Evolutionary conservation across 2,329 filamentous ascomycete genomes (phyloP), one percentile per base, ranked within the genome.

Genomic region (Verticillium zaregamsianum): DNA sequence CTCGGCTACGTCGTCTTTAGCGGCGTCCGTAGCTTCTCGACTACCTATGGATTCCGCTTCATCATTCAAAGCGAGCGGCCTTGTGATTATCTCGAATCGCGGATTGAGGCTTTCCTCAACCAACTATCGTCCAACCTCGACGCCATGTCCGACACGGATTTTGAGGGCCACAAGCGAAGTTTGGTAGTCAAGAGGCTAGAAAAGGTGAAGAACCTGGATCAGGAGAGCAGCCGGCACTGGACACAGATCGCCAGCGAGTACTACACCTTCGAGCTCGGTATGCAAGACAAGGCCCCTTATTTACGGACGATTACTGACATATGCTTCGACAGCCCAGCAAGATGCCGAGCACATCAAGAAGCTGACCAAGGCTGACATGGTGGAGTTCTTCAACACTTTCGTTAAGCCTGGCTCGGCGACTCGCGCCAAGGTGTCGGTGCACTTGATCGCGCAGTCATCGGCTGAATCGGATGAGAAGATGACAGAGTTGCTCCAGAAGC

Each of bases 1-100:
- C 88, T 99, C 7, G 95, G 95, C 14, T 99, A 99, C 69, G 91
- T 99, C 59, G 94, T 99, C 0, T 97, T 94, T 76, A 94, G 91
- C 57, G 91, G 92, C 32, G 82, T 87, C 12, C 82, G 89, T 45
- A 84, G 85, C 59, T 86, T 90, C 61, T 79, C 87, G n/a, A 93
- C 90, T 0, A 94, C 90, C 0, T 89, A 92, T 69, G 92, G 91
- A 1, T 95, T 95, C 76, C 86, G 93, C 6, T 90, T 99, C 66
- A 85, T 98, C 64, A 92, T 99, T 33, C 95, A 99, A 78, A 97
- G 92, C 72, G 94, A 99, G 76, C 90, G 90, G 72, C 87, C 89
- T 2, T 90, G 91, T 0, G 82, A 89, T 52, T 98, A 96, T 70
- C 80, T 99, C 2, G 93, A 98, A 71, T 85, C 86, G 5, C 87